Conservation (phyloP, 2,329 filamentous ascomycete species). For the Phaeosphaeriaceae sp. region DNA sequence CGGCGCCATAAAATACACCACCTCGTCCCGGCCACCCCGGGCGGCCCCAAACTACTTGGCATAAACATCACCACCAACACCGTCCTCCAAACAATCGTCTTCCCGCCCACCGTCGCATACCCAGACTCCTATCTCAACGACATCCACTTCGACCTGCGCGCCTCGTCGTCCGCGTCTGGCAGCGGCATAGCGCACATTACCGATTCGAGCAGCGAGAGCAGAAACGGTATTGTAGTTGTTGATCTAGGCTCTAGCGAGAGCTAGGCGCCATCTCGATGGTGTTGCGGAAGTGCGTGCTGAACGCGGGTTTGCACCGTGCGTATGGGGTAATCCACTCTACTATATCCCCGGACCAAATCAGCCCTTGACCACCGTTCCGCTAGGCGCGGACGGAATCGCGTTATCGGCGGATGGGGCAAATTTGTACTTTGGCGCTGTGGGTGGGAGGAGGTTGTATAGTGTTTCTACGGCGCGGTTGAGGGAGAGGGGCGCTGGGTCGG, state of each 20-base stretch:
- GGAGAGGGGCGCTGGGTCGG: conserved; percentile 46
- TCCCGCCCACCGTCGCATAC: conserved; percentile 55
- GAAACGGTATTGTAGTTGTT: conserved; percentile 57
- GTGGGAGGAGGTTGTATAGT: conserved; percentile 53
- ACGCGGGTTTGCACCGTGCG: conserved; percentile 55
- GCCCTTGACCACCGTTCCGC: conserved; percentile 48
- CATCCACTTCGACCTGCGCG: conserved; percentile 59
- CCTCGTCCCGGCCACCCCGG: conserved; percentile 53
- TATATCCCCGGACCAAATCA: conserved; percentile 44
- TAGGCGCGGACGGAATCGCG: conserved; percentile 60
- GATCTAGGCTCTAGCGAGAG: conserved; percentile 57
- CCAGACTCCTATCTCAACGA: conserved; percentile 61
- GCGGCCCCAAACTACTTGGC: conserved; percentile 60
- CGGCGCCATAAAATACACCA: conserved; percentile 60
- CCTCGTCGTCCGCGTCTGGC: conserved; percentile 49
- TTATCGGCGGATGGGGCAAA: conserved; percentile 57
- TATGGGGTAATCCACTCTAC: conserved; percentile 59
- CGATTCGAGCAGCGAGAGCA: conserved; percentile 57
- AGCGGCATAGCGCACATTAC: conserved; percentile 61
- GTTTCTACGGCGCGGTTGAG: conserved; percentile 54
- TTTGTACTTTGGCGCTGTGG: conserved; percentile 56
- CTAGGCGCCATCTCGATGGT: conserved; percentile 58
- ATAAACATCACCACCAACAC: conserved; percentile 55
- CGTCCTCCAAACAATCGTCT: conserved; percentile 59
- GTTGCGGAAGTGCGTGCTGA: conserved; percentile 51